Conservation (phyloP, 108 stramenopile species). For the Bacterosira constricta region DNA sequence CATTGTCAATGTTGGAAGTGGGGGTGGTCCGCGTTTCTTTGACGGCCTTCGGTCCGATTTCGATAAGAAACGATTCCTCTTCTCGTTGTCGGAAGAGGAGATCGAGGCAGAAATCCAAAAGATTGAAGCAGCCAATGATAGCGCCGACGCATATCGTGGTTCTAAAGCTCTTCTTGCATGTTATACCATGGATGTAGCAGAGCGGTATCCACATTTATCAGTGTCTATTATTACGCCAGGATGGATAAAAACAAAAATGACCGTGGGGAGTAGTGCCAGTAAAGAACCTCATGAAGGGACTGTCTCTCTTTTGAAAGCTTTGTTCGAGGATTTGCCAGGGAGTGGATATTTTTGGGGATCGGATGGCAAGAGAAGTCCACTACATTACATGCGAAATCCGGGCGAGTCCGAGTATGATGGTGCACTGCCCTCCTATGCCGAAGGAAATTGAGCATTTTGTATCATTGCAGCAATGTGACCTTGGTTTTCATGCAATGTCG, state of each 20-base stretch:
- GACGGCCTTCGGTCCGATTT: background rate
- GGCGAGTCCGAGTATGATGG: constrained; percentile 78
- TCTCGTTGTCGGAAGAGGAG: constrained; percentile 37
- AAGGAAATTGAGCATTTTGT: no score
- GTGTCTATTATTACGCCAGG: constrained; percentile 60
- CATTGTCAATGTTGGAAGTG: constrained; percentile 70
- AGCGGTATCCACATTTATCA: constrained; percentile 54
- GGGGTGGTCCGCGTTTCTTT: constrained; percentile 57
- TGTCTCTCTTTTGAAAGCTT: constrained; percentile 24
- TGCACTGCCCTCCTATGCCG: background rate
- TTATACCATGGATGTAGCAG: constrained; percentile 57
- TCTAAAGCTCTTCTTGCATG: constrained; percentile 62
- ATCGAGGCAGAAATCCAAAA: constrained; percentile 38
- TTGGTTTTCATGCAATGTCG: no score
- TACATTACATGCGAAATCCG: constrained; percentile 66
- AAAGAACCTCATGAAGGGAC: constrained; percentile 65
- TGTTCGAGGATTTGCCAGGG: constrained; percentile 48
- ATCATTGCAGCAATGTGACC: no score
- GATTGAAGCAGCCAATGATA: constrained; percentile 21
- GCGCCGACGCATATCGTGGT: constrained; percentile 40
- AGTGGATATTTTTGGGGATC: constrained; percentile 68
- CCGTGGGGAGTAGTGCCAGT: constrained; percentile 47
- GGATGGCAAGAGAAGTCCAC: constrained; percentile 59
- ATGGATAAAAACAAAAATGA: constrained; percentile 69
- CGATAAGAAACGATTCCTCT: constrained; percentile 31